Evolutionary conservation across 2,329 filamentous ascomycete species (phyloP).

Genomic region (Aspergillus tubingensis): DNA sequence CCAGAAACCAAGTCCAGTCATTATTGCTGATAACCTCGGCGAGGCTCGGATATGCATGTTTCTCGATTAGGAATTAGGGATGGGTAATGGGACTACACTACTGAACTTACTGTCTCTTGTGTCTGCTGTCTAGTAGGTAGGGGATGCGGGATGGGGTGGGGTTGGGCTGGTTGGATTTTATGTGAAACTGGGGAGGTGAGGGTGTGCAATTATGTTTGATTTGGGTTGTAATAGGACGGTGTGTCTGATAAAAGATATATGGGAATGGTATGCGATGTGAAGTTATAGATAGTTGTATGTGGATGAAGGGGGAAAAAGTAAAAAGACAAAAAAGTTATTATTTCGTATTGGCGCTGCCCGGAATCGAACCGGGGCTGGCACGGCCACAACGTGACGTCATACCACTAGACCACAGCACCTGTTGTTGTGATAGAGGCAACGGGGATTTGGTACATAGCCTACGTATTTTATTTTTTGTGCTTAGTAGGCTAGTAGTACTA

Average conservation of each 20-base stretch:
- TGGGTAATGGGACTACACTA: not conserved
- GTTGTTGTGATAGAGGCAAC: not conserved
- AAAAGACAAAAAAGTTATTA: not conserved
- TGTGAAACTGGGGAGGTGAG: not conserved
- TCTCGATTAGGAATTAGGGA: conserved; percentile 13
- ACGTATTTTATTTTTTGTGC: too few species aligned
- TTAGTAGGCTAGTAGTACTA: too few species aligned
- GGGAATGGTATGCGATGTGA: too few species aligned
- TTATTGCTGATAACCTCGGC: not conserved
- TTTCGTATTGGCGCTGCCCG: conserved; percentile 21
- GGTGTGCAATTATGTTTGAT: not conserved
- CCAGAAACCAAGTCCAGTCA: conserved; percentile 12
- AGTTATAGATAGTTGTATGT: too few species aligned
- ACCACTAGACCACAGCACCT: conserved; percentile 28
- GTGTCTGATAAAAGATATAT: fast-evolving
- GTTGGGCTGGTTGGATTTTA: not conserved
- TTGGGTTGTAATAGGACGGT: not conserved
- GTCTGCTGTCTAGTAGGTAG: too few species aligned
- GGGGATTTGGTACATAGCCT: not conserved
- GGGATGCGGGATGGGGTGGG: too few species aligned
- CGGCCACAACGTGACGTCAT: conserved; percentile 33
- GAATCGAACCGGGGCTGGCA: conserved; percentile 33
- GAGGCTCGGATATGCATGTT: conserved; percentile 14
- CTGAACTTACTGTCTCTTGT: too few species aligned
- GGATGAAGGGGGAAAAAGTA: not conserved